phyloP scores from a whole-genome alignment of 768 basidiomycete genomes.

The Tylopilus rubrobrunneus region DNA sequence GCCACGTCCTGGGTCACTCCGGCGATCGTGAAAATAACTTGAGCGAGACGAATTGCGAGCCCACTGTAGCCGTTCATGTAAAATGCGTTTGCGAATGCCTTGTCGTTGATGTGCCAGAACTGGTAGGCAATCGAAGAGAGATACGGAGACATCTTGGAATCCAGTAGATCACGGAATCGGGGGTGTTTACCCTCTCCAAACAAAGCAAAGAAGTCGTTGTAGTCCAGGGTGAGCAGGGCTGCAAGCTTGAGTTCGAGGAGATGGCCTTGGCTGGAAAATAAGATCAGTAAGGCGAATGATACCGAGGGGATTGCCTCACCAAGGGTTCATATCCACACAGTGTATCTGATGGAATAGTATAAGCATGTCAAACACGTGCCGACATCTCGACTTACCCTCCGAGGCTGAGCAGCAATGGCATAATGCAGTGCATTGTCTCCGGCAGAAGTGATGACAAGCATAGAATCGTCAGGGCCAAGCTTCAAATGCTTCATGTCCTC shows the following conservation, averaged over 20 bases:
- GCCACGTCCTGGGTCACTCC: conserved; percentile 56
- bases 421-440: conserved; percentile 82
- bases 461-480: conserved; percentile 55
- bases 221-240: conserved; percentile 49
- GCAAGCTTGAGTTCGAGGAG: conserved; percentile 78
- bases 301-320: conserved; percentile 24
- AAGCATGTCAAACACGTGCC: not conserved
- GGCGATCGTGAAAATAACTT: conserved; percentile 53
- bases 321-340: conserved; percentile 73
- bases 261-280: conserved; percentile 56
- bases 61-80: conserved; percentile 68
- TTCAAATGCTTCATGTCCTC: conserved; percentile 66
- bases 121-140: conserved; percentile 72
- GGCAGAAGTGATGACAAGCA: conserved; percentile 73
- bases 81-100: conserved; percentile 49
- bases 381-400: conserved; percentile 36
- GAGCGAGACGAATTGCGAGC: conserved; percentile 61
- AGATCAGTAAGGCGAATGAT: not conserved
- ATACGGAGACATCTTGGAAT: conserved; percentile 57
- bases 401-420: conserved; percentile 59
- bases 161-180: conserved; percentile 57
- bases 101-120: conserved; percentile 66
- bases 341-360: conserved; percentile 42
- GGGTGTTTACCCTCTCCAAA: conserved; percentile 65
- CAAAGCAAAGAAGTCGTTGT: conserved; percentile 60